Base-by-base conservation (phyloP, 2,329 filamentous ascomycete genomes). In the Diaporthe sp. region DNA sequence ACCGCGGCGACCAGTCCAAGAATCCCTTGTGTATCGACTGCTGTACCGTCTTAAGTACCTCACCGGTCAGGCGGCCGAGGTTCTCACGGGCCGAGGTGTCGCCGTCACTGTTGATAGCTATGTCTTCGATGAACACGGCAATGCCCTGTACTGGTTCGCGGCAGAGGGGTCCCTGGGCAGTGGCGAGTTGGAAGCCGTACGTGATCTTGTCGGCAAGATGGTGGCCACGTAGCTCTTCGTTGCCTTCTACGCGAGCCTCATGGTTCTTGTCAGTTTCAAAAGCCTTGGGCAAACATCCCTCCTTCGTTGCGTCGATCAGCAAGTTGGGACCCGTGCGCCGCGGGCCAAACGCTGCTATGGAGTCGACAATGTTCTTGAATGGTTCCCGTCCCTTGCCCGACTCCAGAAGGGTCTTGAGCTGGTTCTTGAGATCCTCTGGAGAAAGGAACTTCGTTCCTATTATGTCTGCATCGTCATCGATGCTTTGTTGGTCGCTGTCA, bases 101-200 rank as follows among this genome's bases (percentile, higher is more conserved):
- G 42, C 89, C 88, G 2, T 88, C 84, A 2, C 88, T 85, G 6
- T 91, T 87, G 46, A 97, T 87, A 5, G 88, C 86, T 42, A 98
- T 87, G 62, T 95, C 92, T 83, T 99, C 96, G 67, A 99, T 88
- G 83, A 98, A 94, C 65, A 98, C 94, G 55, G 96, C 97, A 34
- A 98, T 90, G 68, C 97, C 97, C 85, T 98, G 96, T 65, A 98
- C 92, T 0, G 97, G 96, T 82, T 99, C 97, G 80, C 95, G 91
- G 84, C 97, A 98, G 69, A 98, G 90, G 0, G 97, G 96, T 0
- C 97, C 97, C 84, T 98, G 95, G 31, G 92, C 91, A 0, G 93
- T 97, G 53, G 95, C 94, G 22, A 98, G 92, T 83, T 99, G 97
- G 88, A 99, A 99, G 65, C 95, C 96, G 82, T 99, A 96, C 12